Evolutionary conservation across 208 protist species (phyloP).

Genomic region (Strigomonas culicis): DNA sequence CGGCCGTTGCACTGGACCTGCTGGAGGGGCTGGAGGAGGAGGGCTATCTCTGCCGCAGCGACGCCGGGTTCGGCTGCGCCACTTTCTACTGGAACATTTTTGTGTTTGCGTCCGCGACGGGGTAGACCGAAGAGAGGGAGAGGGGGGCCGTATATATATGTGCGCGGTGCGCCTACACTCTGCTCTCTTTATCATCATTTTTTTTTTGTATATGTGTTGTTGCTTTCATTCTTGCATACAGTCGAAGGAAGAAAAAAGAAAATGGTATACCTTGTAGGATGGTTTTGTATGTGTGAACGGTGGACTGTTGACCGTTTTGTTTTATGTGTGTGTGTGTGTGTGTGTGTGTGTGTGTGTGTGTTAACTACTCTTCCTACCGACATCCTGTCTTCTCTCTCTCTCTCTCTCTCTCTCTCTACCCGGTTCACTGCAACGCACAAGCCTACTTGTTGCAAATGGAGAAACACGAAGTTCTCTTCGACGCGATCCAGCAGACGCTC

Average conservation of each 20-base stretch:
- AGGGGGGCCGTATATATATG: not conserved
- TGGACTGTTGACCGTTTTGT: not conserved
- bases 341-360: not conserved
- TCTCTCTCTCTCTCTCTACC: not conserved
- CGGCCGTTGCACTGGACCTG: constrained; percentile 55
- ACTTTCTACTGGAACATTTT: constrained; percentile 88
- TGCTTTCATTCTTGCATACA: not conserved
- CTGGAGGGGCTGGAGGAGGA: constrained; percentile 38
- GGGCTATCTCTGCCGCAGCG: constrained; percentile 68
- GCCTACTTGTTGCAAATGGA: not conserved
- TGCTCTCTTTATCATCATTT: not conserved
- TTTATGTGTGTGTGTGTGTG: not conserved
- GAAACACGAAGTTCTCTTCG: not conserved
- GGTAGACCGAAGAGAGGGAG: constrained; percentile 5
- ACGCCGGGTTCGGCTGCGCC: constrained; percentile 62
- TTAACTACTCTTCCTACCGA: not conserved
- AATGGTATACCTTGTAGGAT: too few species aligned
- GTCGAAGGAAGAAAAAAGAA: constrained; percentile 13
- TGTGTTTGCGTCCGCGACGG: constrained; percentile 27
- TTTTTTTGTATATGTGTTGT: not conserved
- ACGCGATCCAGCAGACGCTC: not conserved
- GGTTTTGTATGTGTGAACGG: too few species aligned
- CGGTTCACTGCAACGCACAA: not conserved
- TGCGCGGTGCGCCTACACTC: not conserved
- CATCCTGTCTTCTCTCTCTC: not conserved